Base-by-base conservation (phyloP, 1,284 basidiomycete species). In the Malassezia dermatis region DNA sequence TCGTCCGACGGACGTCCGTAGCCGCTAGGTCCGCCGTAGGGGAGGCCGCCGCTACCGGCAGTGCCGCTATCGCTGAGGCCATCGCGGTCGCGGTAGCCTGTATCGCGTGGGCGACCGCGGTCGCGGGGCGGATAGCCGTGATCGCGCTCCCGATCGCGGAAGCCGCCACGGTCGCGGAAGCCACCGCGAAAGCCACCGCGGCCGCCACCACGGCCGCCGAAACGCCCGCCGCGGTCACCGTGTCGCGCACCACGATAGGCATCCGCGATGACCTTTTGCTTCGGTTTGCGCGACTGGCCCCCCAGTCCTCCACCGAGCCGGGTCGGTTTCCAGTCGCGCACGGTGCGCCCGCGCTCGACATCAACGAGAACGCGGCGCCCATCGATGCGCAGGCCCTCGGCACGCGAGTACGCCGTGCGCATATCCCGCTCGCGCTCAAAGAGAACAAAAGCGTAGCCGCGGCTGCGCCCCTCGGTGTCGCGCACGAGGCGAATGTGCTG, bases 391-490 rank as follows among this genome's bases (percentile, higher is more conserved):
- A 98, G 81, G 13, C 91, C 89, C 69, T 98, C 93, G n/a, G 91
- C 94, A 74, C 98, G 93, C 78, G 96, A 98, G 81, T 96, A 99
- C 10, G 93, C 94, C 59, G 90, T 48, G 15, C 68, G 59, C 94
- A 98, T 98, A 75, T 99, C 94, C 58, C 90, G 83, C 78, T 98
- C 94, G 24, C 91, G 83, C 75, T 99, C 94, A 69, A 89, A 99
- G 7, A 96, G 89, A 59, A 99, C 81, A 76, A 99, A 99, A 15
- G 93, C 94, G 76, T 96, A 98, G 17, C 90, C 89, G 62, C 86
- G 80, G 69, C 85, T 84, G 61, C 89, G 86, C 46, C 82, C 84
- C 67, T 89, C 86, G 30, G 51, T 51, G 79, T 94, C 87, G 43
- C 85, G 82, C 11, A 98, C 89, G 50, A 99, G 86, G 51, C 86